These are phyloP conservation scores for Blastomyces emzantsi DNA, from an alignment of 2,329 filamentous ascomycete genomes.

Conservation along the genomic window DNA sequence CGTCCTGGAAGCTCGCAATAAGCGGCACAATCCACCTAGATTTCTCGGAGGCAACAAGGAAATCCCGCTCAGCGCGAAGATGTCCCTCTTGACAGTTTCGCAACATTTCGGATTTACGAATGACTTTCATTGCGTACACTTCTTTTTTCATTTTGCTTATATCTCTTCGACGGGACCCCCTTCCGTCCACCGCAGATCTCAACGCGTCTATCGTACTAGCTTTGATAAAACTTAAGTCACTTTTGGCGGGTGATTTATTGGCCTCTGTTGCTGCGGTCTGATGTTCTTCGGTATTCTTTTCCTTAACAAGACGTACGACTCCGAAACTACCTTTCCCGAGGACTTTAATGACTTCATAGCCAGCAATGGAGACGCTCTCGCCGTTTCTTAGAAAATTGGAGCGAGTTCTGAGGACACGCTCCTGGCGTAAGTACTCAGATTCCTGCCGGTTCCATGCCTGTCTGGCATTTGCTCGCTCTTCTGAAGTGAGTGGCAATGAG, in stretches of 20 bases:
- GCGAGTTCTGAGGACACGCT: slow-evolving; percentile 58
- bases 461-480: slow-evolving; percentile 47
- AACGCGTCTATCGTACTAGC: slow-evolving; percentile 17
- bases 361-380: slow-evolving; percentile 46
- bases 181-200: slow-evolving; percentile 20
- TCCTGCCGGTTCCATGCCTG: slow-evolving; percentile 58
- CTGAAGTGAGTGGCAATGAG: slow-evolving; percentile 45
- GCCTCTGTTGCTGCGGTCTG: slow-evolving; percentile 14
- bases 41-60: slow-evolving; percentile 79
- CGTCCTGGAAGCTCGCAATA: slow-evolving; percentile 81
- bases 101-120: slow-evolving; percentile 88
- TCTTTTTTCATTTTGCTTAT: slow-evolving; percentile 39
- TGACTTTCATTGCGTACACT: slow-evolving; percentile 95
- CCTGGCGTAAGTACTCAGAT: slow-evolving; percentile 64
- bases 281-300: slow-evolving; percentile 36
- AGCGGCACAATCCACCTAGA: slow-evolving; percentile 86
- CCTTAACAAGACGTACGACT: slow-evolving; percentile 74
- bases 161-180: slow-evolving; percentile 22
- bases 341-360: slow-evolving; percentile 73
- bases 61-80: slow-evolving; percentile 81
- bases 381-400: slow-evolving; percentile 39
- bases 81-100: slow-evolving; percentile 87
- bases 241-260: slow-evolving; percentile 12
- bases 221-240: slow-evolving; percentile 15
- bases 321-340: slow-evolving; percentile 93